A percentile compares a stretch with the other conserved stretches of the same genome.
These are phyloP conservation scores for Erythrophleum ivorense DNA, from an alignment of 331 rosid genomes.

Conservation along the genomic window DNA sequence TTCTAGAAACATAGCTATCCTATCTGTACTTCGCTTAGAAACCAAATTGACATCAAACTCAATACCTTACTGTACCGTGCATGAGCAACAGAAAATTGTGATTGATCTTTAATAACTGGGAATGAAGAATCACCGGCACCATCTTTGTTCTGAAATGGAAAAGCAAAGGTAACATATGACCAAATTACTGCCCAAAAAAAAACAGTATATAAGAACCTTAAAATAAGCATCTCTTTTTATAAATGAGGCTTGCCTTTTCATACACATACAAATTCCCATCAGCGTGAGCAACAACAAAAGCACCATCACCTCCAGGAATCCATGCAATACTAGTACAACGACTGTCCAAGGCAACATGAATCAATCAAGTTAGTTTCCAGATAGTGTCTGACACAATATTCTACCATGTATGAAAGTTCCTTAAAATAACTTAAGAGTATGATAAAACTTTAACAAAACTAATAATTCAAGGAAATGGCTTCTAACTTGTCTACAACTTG, in stretches of 20 bases:
- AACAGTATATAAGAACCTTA: slow-evolving; percentile 21
- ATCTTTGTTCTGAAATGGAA: slow-evolving; percentile 75
- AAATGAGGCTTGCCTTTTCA: slow-evolving; percentile 78
- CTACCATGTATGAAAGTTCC: slow-evolving; percentile 30
- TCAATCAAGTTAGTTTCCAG: slow-evolving; percentile 42
- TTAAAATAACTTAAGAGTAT: not conserved
- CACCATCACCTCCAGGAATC: slow-evolving; percentile 95
- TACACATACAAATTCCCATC: slow-evolving; percentile 94
- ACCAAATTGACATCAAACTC: slow-evolving; percentile 23
- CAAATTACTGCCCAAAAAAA: not conserved
- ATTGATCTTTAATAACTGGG: slow-evolving; percentile 83
- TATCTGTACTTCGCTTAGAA: slow-evolving; percentile 12
- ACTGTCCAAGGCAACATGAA: slow-evolving; percentile 60
- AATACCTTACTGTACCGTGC: slow-evolving; percentile 96
- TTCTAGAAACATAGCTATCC: not conserved
- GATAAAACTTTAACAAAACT: slow-evolving; percentile 3
- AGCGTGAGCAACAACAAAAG: slow-evolving; percentile 88
- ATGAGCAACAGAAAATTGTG: slow-evolving; percentile 90
- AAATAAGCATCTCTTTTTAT: slow-evolving; percentile 36
- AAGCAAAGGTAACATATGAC: slow-evolving; percentile 29
- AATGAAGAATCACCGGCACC: slow-evolving; percentile 89
- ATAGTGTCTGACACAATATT: slow-evolving; percentile 31
- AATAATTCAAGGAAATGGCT: slow-evolving; percentile 14
- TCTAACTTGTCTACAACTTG: slow-evolving; percentile 21
- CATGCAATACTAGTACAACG: slow-evolving; percentile 92